Evolutionary conservation across 164 flowering plant genomes (phyloP), one percentile per base, ranked within the genome.

Genomic region (Stephania yunnanensis): DNA sequence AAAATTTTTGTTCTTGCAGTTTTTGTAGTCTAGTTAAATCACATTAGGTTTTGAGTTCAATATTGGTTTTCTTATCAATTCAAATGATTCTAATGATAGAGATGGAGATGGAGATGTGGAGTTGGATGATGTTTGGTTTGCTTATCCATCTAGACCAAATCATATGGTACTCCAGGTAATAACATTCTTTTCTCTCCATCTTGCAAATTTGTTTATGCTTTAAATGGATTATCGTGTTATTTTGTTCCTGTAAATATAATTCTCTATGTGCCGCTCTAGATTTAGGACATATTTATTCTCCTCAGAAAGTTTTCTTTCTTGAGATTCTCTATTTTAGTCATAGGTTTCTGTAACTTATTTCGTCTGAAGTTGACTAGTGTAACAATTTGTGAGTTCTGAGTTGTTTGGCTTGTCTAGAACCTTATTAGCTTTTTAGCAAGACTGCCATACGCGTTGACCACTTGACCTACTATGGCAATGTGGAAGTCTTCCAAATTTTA

Each of bases 81-180:
- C 12, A 67, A 31, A 12, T 67, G 72, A n/a, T 67, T 73, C 75
- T 73, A 67, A 10, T 78, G 76, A 70, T 72, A 94, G 98, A 68
- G 85, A 85, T 78, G 88, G 82, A 83, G 95, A 88, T 83, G 99
- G 94, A 64, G 97, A 92, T 36, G 91, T 96, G 77, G 91, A 92
- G 76, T 73, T 96, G 52, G 89, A 96, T 76, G 97, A 96, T 81
- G 96, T 96, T 52, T 96, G 97, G 98, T 96, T 96, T 83, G 87
- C 97, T 8, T 96, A 96, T 84, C 99, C 98, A 66, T 96, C 99
- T 77, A 97, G 97, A 1, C 97, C 97, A 20, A 87, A 73, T 74
- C 88, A 89, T 78, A 92, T 89, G 94, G 89, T 96, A 29, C 90
- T 96, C 45, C 89, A 92, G 99, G 99, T 95, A 86, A 78, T 61